Conservation (phyloP, 2,329 filamentous ascomycete species). For the Colletotrichum lentis region DNA sequence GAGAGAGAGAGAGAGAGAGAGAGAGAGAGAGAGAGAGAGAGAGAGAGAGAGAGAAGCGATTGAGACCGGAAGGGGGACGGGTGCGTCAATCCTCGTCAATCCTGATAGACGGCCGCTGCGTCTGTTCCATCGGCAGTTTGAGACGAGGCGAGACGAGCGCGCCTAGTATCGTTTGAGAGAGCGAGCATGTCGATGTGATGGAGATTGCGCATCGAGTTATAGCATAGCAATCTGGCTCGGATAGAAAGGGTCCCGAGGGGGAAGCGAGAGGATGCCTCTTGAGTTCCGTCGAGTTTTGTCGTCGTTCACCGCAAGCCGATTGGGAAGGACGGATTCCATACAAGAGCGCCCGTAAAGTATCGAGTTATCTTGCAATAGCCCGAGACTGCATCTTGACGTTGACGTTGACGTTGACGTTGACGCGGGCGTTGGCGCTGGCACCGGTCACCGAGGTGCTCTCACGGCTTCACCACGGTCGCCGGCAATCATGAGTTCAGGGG, state of each 20-base stretch:
- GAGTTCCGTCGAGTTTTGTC: too few species aligned
- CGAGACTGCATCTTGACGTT: background rate
- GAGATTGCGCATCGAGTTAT: constrained; percentile 8
- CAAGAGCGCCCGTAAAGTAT: background rate
- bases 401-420: too few species aligned
- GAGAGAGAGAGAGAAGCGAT: too few species aligned
- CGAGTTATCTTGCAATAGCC: background rate
- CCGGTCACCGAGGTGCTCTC: constrained; percentile 7
- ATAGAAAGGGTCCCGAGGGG: background rate
- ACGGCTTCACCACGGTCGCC: constrained; percentile 10
- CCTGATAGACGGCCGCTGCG: constrained; percentile 10
- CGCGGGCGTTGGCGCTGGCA: background rate
- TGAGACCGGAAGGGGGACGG: constrained; percentile 29
- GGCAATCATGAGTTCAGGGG: constrained; percentile 18
- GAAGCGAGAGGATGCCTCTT: background rate
- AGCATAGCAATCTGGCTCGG: constrained; percentile 24
- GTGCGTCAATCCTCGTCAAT: constrained; percentile 14
- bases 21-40: too few species aligned
- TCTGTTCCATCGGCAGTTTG: constrained; percentile 23
- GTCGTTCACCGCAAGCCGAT: too few species aligned
- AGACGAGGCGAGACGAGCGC: constrained; percentile 12
- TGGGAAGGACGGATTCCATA: too few species aligned
- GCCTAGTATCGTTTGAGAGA: background rate
- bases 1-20: too few species aligned
- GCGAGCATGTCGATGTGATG: constrained; percentile 2